phyloP scores from a whole-genome alignment of 164 flowering plant genomes.

The Stephania cephalantha region DNA sequence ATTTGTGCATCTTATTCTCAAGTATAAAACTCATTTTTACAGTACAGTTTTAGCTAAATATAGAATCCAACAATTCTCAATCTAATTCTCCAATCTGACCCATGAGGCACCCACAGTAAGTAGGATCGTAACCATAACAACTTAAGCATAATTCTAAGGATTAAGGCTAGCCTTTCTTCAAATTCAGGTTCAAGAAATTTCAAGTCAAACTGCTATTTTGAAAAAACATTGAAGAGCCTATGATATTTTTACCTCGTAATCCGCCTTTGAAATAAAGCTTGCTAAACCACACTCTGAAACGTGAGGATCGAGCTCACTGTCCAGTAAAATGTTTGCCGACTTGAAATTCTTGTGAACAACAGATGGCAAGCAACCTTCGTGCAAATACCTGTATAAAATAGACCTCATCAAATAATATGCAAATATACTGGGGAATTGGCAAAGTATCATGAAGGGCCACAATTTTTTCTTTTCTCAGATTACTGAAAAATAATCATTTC shows the following conservation, averaged over 20 bases:
- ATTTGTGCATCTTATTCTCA: too few relatives aligned
- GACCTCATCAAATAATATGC: conserved; percentile 5
- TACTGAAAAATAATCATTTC: neutral
- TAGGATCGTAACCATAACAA: too few relatives aligned
- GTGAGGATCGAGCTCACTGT: conserved; percentile 83
- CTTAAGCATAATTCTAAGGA: neutral
- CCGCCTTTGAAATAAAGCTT: conserved; percentile 58
- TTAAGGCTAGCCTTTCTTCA: neutral
- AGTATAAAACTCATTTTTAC: too few relatives aligned
- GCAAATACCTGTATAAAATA: conserved; percentile 63
- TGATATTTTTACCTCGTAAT: conserved; percentile 30
- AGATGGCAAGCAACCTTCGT: conserved; percentile 89
- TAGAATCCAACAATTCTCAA: too few relatives aligned
- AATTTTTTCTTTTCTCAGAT: neutral
- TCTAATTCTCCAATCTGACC: too few relatives aligned
- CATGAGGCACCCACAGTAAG: too few relatives aligned
- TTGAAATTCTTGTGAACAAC: conserved; percentile 78
- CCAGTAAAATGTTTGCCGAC: conserved; percentile 86
- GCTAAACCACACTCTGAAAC: conserved; percentile 89
- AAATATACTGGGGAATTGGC: neutral
- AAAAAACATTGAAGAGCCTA: conserved; percentile 1
- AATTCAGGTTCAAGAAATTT: neutral
- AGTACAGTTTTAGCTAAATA: too few relatives aligned
- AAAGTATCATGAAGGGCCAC: neutral
- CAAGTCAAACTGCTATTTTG: neutral